Evolutionary conservation across 2,329 filamentous ascomycete species (phyloP).

Genomic region (Pseudocercospora musae): DNA sequence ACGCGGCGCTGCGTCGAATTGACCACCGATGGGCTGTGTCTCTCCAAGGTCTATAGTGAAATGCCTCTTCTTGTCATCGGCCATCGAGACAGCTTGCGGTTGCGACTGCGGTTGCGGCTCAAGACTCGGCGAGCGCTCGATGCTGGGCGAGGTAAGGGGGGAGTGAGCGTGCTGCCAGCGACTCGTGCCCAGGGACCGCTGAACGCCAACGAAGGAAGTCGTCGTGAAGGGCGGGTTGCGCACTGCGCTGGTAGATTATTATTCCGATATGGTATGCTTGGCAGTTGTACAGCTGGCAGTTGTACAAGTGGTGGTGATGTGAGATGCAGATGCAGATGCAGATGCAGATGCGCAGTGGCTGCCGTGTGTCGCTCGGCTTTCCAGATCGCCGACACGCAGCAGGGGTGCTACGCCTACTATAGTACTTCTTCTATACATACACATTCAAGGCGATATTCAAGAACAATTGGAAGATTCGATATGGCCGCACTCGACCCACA

Average conservation of each 20-base stretch:
- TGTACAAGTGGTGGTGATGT: too few relatives aligned
- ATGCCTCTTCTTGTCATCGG: slow-evolving; percentile 85
- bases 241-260: slow-evolving; percentile 10
- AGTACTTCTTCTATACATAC: too few relatives aligned
- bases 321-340: too few relatives aligned
- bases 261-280: too few relatives aligned
- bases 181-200: slow-evolving; percentile 25
- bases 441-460: too few relatives aligned
- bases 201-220: slow-evolving; percentile 33
- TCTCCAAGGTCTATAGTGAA: slow-evolving; percentile 69
- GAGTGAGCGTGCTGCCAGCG: slow-evolving; percentile 21
- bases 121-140: slow-evolving; percentile 3
- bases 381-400: not conserved
- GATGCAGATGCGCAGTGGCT: not conserved
- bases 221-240: slow-evolving; percentile 24
- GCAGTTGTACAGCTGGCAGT: not conserved
- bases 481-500: slow-evolving; percentile 44
- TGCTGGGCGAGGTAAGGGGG: slow-evolving; percentile 21
- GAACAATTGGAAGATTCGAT: too few relatives aligned
- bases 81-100: slow-evolving; percentile 56
- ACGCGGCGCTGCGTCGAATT: slow-evolving; percentile 35
- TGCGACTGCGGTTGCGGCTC: slow-evolving; percentile 5
- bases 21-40: slow-evolving; percentile 50
- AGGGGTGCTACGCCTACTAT: not conserved
- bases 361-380: not conserved